Evolutionary conservation across 75 land plant genomes (phyloP).

Genomic region (Adiantum capillusveneris): DNA sequence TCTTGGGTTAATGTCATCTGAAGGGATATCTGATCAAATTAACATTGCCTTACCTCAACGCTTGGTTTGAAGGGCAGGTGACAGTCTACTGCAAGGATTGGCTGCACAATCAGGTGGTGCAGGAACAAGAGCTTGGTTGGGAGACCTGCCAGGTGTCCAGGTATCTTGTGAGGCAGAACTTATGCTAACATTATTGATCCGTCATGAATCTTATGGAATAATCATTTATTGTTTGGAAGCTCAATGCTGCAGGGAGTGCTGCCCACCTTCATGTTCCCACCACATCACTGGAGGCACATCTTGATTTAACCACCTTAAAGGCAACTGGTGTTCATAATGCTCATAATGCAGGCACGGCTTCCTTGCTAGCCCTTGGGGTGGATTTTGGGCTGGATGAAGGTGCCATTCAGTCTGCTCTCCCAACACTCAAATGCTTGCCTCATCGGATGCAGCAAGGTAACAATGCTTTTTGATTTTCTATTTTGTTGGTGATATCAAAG

Average conservation of each 20-base stretch:
- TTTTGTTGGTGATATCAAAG: too few relatives aligned
- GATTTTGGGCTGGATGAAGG: slow-evolving; percentile 42
- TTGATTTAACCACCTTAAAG: slow-evolving; percentile 37
- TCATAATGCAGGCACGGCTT: slow-evolving; percentile 66
- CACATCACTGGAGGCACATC: slow-evolving; percentile 24
- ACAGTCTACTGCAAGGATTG: slow-evolving; percentile 30
- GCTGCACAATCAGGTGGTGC: slow-evolving; percentile 9
- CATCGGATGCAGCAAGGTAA: slow-evolving; percentile 75
- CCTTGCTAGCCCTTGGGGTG: slow-evolving; percentile 44
- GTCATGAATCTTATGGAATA: neutral
- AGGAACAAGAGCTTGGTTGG: slow-evolving; percentile 47
- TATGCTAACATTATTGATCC: neutral
- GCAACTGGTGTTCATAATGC: slow-evolving; percentile 52
- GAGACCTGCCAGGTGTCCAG: slow-evolving; percentile 59
- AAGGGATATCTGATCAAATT: too few relatives aligned
- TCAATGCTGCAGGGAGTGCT: slow-evolving; percentile 33
- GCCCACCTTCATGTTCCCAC: slow-evolving; percentile 44
- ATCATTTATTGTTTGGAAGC: slow-evolving; percentile 13
- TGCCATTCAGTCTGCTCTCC: slow-evolving; percentile 29
- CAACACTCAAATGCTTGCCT: slow-evolving; percentile 30
- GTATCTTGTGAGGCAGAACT: slow-evolving; percentile 15
- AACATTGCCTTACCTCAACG: too few relatives aligned
- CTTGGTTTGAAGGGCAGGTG: slow-evolving; percentile 35
- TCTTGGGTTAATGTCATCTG: too few relatives aligned
- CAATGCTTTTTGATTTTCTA: too few relatives aligned